Conservation (phyloP, 495 filamentous ascomycete genomes). For the Podospora tetraspora region DNA sequence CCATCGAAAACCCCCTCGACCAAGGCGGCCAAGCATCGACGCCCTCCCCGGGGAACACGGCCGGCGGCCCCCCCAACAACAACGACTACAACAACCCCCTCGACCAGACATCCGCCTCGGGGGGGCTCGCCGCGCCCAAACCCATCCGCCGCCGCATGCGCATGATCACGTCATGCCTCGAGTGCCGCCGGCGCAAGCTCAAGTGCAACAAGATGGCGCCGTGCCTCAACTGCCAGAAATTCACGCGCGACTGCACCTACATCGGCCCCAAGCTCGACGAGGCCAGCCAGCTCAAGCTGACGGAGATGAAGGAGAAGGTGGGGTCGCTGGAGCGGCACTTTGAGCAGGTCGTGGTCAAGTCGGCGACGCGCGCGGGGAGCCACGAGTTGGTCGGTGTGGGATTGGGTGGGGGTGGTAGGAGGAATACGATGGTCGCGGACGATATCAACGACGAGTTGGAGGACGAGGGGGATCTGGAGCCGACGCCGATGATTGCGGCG, state of each 20-base stretch:
- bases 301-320: slow-evolving; percentile 66
- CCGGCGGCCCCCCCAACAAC: background rate
- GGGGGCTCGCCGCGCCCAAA: slow-evolving; percentile 17
- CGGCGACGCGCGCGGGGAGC: slow-evolving; percentile 16
- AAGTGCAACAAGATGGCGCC: slow-evolving; percentile 73
- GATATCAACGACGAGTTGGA: slow-evolving; percentile 43
- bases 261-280: slow-evolving; percentile 57
- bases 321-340: slow-evolving; percentile 58
- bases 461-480: slow-evolving; percentile 47
- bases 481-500: slow-evolving; percentile 50
- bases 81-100: background rate
- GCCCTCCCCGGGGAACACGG: background rate
- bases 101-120: background rate
- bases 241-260: slow-evolving; percentile 59
- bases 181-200: slow-evolving; percentile 73
- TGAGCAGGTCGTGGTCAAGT: slow-evolving; percentile 48
- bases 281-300: slow-evolving; percentile 53
- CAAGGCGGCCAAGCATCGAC: background rate
- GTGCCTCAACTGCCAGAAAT: slow-evolving; percentile 64
- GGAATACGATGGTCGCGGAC: slow-evolving; percentile 38
- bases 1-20: background rate
- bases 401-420: background rate
- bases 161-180: slow-evolving; percentile 62
- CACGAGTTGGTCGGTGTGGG: background rate
- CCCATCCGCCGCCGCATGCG: slow-evolving; percentile 60